Evolutionary conservation across 495 filamentous ascomycete species (phyloP).

Genomic region (Bathelium albidoporum): DNA sequence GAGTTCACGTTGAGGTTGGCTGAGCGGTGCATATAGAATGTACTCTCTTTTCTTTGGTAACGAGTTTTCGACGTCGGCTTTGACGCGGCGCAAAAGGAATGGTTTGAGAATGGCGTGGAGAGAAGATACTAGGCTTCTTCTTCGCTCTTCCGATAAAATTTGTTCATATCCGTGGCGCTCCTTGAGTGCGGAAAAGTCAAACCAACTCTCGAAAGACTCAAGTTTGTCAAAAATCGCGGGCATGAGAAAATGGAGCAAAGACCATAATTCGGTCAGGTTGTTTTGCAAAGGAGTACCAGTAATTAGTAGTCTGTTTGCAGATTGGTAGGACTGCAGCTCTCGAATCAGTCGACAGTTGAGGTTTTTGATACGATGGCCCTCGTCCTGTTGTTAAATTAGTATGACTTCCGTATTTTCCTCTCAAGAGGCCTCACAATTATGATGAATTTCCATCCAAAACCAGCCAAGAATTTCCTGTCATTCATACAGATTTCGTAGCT

Average conservation of each 20-base stretch:
- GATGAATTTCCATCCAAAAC: constrained; percentile 91
- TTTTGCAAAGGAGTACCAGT: constrained; percentile 95
- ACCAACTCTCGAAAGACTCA: constrained; percentile 85
- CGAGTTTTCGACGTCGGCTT: constrained; percentile 80
- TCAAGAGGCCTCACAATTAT: constrained; percentile 57
- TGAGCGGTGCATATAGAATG: constrained; percentile 83
- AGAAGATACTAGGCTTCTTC: constrained; percentile 72
- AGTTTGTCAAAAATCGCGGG: constrained; percentile 86
- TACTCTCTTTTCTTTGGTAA: constrained; percentile 97
- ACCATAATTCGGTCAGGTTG: constrained; percentile 92
- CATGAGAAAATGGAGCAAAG: constrained; percentile 83
- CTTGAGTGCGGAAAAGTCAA: constrained; percentile 84
- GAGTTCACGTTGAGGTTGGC: constrained; percentile 74
- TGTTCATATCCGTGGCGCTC: constrained; percentile 60
- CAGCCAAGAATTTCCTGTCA: constrained; percentile 65
- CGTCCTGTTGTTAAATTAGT: constrained; percentile 47
- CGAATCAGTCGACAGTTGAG: constrained; percentile 86
- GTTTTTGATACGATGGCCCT: constrained; percentile 96
- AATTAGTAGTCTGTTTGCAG: constrained; percentile 81
- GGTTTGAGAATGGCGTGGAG: constrained; percentile 90
- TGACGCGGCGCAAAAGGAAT: constrained; percentile 76
- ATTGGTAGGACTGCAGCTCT: constrained; percentile 75
- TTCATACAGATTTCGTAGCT: constrained; percentile 93
- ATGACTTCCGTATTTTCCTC: neutral
- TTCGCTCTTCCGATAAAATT: constrained; percentile 65